Percentiles rank a stretch among this genome's conserved stretches.
Evolutionary conservation across 768 basidiomycete species (phyloP).

Genomic region (Hirschioporus abietinus): DNA sequence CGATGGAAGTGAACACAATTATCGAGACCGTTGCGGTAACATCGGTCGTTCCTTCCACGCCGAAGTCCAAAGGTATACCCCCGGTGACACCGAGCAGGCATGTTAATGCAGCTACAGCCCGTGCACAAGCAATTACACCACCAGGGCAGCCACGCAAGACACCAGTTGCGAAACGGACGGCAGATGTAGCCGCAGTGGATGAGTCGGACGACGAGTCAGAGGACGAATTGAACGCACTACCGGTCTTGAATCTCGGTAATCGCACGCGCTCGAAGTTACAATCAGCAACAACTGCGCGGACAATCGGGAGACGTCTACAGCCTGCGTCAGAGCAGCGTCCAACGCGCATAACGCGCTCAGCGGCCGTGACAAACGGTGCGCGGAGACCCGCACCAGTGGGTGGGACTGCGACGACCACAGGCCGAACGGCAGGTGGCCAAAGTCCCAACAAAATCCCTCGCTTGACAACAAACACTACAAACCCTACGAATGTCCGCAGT

Average conservation of each 20-base stretch:
- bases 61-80: slow-evolving; percentile 34
- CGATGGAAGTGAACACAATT: slow-evolving; percentile 38
- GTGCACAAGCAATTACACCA: slow-evolving; percentile 65
- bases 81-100: slow-evolving; percentile 82
- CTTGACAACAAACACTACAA: slow-evolving; percentile 22
- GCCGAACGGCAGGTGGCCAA: slow-evolving; percentile 20
- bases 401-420: slow-evolving; percentile 10
- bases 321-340: slow-evolving; percentile 71
- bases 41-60: slow-evolving; percentile 16
- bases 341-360: slow-evolving; percentile 67
- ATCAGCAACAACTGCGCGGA: slow-evolving; percentile 5
- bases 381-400: slow-evolving; percentile 12
- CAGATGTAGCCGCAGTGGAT: slow-evolving; percentile 12
- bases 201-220: slow-evolving; percentile 4
- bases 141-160: slow-evolving; percentile 88
- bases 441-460: slow-evolving; percentile 36
- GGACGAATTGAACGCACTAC: slow-evolving; percentile 51
- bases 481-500: slow-evolving; percentile 44
- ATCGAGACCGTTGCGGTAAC: neutral
- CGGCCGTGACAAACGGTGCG: slow-evolving; percentile 39
- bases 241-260: slow-evolving; percentile 40
- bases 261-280: slow-evolving; percentile 27
- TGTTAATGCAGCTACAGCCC: slow-evolving; percentile 62
- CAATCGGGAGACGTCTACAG: slow-evolving; percentile 21
- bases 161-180: slow-evolving; percentile 63